phyloP scores from a whole-genome alignment of 129 eudicot species.

The Erigeron canadensis region DNA sequence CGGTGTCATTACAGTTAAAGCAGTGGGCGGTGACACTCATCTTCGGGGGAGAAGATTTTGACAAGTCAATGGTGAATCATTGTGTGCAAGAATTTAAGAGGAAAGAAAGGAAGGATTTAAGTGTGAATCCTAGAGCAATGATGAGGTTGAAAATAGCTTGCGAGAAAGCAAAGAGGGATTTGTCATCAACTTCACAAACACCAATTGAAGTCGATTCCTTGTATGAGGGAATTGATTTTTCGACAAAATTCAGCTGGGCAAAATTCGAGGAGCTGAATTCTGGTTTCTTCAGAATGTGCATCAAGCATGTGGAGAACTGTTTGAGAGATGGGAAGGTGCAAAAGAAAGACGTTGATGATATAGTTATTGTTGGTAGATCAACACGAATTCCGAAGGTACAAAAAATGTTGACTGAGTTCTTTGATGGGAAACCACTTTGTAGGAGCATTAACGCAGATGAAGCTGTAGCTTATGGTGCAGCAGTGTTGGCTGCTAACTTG shows the following conservation, averaged over 20 bases:
- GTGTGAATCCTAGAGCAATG: constrained; percentile 11
- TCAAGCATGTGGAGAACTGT: constrained; percentile 22
- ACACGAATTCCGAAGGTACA: constrained; percentile 25
- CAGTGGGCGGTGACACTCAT: background rate
- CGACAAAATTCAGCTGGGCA: background rate
- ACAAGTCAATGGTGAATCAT: constrained; percentile 8
- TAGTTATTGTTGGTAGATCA: constrained; percentile 26
- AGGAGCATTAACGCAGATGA: constrained; percentile 22
- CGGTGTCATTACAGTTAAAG: background rate
- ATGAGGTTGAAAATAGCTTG: constrained; percentile 14
- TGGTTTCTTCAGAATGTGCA: constrained; percentile 4
- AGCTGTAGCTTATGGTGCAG: constrained; percentile 28
- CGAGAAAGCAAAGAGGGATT: constrained; percentile 24
- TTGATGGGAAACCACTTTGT: constrained; percentile 13
- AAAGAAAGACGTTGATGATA: constrained; percentile 13
- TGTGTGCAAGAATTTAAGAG: background rate
- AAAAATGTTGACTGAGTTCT: constrained; percentile 13
- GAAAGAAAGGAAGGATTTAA: background rate
- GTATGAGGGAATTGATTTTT: constrained; percentile 22
- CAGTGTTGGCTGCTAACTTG: constrained; percentile 26
- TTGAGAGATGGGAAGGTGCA: constrained; percentile 19
- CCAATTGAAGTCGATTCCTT: constrained; percentile 20
- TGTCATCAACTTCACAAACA: constrained; percentile 4
- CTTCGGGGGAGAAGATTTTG: constrained; percentile 19
- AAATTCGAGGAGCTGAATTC: constrained; percentile 18